Percentiles rank a stretch among this genome's conserved stretches.
phyloP scores from a whole-genome alignment of 2,329 filamentous ascomycete genomes.

The Emergomyces pasteurianus region DNA sequence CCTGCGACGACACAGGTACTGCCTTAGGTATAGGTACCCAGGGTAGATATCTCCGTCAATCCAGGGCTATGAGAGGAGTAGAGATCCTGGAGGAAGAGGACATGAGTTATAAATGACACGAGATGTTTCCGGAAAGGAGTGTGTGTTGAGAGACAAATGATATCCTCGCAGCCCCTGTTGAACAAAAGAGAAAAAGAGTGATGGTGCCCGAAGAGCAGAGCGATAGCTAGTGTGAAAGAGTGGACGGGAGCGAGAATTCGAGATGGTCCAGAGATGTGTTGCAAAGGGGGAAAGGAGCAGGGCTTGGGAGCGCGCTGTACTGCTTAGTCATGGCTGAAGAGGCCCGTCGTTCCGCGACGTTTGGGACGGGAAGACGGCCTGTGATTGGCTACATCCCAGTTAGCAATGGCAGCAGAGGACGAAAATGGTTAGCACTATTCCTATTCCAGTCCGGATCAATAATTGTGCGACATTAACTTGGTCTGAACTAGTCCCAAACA shows the following conservation, averaged over 20 bases:
- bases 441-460: background rate
- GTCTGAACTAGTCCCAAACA: background rate
- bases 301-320: background rate
- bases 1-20: constrained; percentile 25
- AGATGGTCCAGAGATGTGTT: constrained; percentile 8
- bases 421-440: background rate
- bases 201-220: background rate
- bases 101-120: background rate
- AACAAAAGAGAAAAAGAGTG: constrained; percentile 5
- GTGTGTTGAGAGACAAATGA: background rate
- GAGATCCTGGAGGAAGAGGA: background rate
- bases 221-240: constrained; percentile 4
- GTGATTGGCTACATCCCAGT: background rate
- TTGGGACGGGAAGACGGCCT: background rate
- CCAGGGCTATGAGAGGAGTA: background rate
- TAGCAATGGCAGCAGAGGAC: background rate
- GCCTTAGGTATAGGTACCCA: background rate
- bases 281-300: constrained; percentile 1
- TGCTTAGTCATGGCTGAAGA: background rate
- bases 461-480: background rate
- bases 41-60: background rate
- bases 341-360: too few relatives aligned
- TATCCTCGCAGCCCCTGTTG: background rate
- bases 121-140: background rate
- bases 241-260: background rate